These are phyloP conservation scores for Noccaea caerulescens DNA, from an alignment of 345 rosid genomes.

Conservation along the genomic window DNA sequence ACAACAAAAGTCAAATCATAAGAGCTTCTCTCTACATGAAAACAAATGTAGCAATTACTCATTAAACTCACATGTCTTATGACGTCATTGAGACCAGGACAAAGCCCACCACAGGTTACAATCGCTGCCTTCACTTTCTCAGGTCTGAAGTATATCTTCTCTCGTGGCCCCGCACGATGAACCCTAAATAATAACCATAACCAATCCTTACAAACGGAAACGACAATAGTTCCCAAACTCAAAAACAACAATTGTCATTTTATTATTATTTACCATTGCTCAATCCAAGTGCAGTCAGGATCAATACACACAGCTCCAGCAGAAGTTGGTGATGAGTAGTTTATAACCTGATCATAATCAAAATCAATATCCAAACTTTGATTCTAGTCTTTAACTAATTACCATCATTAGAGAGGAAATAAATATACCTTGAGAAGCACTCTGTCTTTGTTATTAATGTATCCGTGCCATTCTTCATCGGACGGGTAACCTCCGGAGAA, in stretches of 20 bases:
- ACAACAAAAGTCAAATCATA: neutral
- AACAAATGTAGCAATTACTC: neutral
- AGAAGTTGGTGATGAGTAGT: conserved; percentile 70
- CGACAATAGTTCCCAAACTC: neutral
- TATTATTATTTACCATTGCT: conserved; percentile 67
- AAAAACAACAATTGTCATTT: neutral
- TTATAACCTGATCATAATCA: conserved; percentile 57
- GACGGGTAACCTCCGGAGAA: conserved; percentile 75
- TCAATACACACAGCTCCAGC: conserved; percentile 89
- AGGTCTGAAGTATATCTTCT: conserved; percentile 81
- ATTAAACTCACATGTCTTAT: conserved; percentile 68
- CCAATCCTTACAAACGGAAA: neutral
- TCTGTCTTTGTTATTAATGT: conserved; percentile 75
- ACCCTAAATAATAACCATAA: conserved; percentile 50
- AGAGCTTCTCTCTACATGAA: neutral
- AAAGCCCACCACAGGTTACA: conserved; percentile 92
- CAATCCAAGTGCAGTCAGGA: conserved; percentile 81
- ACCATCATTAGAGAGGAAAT: neutral
- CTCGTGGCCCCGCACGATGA: conserved; percentile 93
- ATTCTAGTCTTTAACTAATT: neutral
- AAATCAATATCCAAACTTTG: conserved; percentile 14
- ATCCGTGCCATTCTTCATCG: conserved; percentile 87
- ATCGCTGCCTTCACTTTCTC: conserved; percentile 92
- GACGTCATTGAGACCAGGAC: conserved; percentile 95
- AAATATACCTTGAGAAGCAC: conserved; percentile 74